A percentile compares a stretch with the other conserved stretches of the same genome.
phyloP scores from a whole-genome alignment of 352 stramenopile species.

The Phytophthora ohioensis region DNA sequence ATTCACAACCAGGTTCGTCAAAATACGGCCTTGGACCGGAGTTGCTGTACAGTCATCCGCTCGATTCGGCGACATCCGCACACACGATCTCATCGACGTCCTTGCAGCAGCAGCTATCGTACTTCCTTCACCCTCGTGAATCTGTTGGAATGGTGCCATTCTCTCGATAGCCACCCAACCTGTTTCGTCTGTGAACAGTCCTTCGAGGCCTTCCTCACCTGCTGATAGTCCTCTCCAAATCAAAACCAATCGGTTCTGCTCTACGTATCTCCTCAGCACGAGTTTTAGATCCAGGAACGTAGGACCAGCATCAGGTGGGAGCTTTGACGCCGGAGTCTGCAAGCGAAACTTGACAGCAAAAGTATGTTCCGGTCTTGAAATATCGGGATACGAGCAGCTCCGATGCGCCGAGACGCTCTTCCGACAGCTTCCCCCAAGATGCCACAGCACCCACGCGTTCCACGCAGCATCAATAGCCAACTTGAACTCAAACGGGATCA shows the following conservation, averaged over 20 bases:
- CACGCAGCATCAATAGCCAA: conserved; percentile 41
- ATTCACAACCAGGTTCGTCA: conserved; percentile 42
- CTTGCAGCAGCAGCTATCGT: conserved; percentile 7
- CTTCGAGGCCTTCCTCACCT: conserved; percentile 42
- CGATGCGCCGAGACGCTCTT: conserved; percentile 41
- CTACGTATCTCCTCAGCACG: conserved; percentile 47
- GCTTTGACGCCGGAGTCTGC: conserved; percentile 20
- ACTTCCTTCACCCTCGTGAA: not conserved
- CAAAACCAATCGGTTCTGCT: conserved; percentile 39
- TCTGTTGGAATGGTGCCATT: conserved; percentile 21
- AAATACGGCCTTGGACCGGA: conserved; percentile 6
- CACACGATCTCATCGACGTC: conserved; percentile 41
- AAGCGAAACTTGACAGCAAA: conserved; percentile 48
- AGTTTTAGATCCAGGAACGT: conserved; percentile 45
- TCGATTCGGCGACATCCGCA: conserved; percentile 34
- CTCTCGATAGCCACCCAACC: conserved; percentile 43
- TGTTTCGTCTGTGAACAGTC: conserved; percentile 39
- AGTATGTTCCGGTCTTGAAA: conserved; percentile 43
- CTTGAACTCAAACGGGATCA: conserved; percentile 45
- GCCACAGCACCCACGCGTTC: conserved; percentile 50
- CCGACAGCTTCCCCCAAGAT: conserved; percentile 38
- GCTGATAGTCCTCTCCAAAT: conserved; percentile 45
- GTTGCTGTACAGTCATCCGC: conserved; percentile 12
- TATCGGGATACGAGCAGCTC: conserved; percentile 41
- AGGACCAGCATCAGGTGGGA: not conserved